These are phyloP conservation scores for Botrytis deweyae DNA, from an alignment of 2,329 filamentous ascomycete species.

Conservation along the genomic window DNA sequence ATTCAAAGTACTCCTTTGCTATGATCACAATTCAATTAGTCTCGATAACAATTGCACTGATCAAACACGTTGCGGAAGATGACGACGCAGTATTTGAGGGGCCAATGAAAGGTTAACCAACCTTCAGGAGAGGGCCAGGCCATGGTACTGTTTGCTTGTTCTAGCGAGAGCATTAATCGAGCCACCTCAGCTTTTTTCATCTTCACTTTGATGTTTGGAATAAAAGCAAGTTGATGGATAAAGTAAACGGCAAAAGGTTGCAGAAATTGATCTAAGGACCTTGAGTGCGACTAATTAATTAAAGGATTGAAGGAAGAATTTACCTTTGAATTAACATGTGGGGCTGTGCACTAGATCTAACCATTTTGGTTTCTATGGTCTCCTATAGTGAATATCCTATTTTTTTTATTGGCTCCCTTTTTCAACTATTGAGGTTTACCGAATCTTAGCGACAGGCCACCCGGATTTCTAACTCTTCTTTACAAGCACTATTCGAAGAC, in stretches of 20 bases:
- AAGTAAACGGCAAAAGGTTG: neutral
- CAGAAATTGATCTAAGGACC: neutral
- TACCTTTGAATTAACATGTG: neutral
- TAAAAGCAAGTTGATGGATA: neutral
- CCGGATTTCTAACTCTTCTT: neutral
- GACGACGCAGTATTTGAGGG: neutral
- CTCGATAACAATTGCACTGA: neutral
- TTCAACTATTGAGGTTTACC: neutral
- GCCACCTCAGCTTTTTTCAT: neutral
- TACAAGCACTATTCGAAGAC: neutral
- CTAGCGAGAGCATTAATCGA: fast-evolving
- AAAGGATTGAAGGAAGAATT: neutral
- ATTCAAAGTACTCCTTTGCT: neutral
- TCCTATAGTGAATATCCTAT: neutral
- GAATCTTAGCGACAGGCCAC: neutral
- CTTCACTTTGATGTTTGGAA: neutral
- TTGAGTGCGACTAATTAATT: fast-evolving
- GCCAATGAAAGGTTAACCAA: neutral
- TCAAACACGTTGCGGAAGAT: neutral
- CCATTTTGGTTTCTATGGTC: neutral
- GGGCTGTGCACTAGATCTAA: neutral
- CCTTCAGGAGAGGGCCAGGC: neutral
- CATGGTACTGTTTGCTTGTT: fast-evolving
- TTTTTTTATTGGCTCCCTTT: neutral
- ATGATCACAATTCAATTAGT: neutral